Percentiles rank a stretch among this genome's conserved stretches.
These are phyloP conservation scores for Globisporangium middletonii DNA, from an alignment of 352 stramenopile genomes.

Conservation along the genomic window DNA sequence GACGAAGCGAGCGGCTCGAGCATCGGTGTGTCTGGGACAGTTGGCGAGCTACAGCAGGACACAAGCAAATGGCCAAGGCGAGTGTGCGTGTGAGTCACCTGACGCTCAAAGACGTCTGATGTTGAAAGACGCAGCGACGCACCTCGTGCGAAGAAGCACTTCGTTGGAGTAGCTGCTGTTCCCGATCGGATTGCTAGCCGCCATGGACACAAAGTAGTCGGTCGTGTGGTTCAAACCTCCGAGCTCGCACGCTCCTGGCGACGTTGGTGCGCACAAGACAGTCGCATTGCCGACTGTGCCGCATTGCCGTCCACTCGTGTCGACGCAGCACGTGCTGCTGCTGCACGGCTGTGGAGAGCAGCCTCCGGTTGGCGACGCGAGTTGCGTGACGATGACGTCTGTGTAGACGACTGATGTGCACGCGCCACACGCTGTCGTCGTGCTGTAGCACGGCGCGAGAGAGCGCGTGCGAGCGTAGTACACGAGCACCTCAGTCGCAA, in stretches of 20 bases:
- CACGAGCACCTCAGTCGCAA: conserved; percentile 7
- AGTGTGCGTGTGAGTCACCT: not conserved
- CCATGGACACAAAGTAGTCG: conserved; percentile 22
- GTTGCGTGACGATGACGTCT: not conserved
- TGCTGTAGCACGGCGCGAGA: conserved; percentile 21
- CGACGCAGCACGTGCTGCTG: conserved; percentile 14
- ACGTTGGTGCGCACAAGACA: conserved; percentile 11
- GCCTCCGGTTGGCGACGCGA: not conserved
- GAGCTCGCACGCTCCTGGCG: conserved; percentile 14
- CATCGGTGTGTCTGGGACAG: conserved; percentile 18
- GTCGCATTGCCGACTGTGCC: conserved; percentile 12
- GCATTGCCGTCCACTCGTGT: conserved; percentile 14
- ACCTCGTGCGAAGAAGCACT: conserved; percentile 18
- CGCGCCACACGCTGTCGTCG: conserved; percentile 10
- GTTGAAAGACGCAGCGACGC: not conserved
- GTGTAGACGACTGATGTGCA: conserved; percentile 15
- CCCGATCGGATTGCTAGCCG: conserved; percentile 27
- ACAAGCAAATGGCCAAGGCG: not conserved
- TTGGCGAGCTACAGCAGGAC: conserved; percentile 17
- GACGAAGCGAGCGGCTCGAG: conserved; percentile 16
- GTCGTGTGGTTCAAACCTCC: conserved; percentile 24
- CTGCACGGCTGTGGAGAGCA: conserved; percentile 14
- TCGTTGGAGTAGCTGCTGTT: conserved; percentile 19
- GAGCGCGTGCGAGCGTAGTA: conserved; percentile 21
- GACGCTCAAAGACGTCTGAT: no score